These are phyloP conservation scores for Leishmania tarentolae DNA, from an alignment of 208 protist species.

Conservation along the genomic window DNA sequence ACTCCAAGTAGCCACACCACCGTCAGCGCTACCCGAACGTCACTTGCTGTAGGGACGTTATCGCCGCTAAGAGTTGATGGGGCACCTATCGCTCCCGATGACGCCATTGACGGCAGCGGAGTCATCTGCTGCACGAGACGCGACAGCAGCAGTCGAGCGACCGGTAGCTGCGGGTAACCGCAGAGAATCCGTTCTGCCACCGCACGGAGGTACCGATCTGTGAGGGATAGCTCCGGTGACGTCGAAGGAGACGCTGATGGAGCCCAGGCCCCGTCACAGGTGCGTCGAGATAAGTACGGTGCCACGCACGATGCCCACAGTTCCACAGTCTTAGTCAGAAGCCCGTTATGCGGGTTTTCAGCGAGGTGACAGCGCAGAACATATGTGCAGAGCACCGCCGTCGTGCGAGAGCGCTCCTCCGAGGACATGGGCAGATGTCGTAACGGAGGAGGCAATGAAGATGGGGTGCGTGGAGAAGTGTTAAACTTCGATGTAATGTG, in stretches of 20 bases:
- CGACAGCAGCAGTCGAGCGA: conserved; percentile 31
- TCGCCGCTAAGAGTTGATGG: background rate
- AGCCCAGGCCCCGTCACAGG: background rate
- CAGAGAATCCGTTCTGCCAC: conserved; percentile 21
- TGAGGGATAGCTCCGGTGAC: conserved; percentile 9
- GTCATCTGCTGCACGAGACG: conserved; percentile 16
- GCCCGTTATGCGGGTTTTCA: conserved; percentile 10
- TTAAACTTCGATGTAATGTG: background rate
- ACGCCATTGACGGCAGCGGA: background rate
- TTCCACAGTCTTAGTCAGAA: conserved; percentile 29
- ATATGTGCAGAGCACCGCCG: conserved; percentile 33
- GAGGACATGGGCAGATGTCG: background rate
- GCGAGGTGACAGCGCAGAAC: conserved; percentile 24
- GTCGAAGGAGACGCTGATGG: background rate
- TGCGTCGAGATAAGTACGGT: conserved; percentile 20
- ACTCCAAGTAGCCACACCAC: conserved; percentile 9
- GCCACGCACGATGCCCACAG: conserved; percentile 26
- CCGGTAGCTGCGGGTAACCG: conserved; percentile 28
- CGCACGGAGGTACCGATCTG: conserved; percentile 26
- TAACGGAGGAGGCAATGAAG: background rate
- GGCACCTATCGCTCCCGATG: background rate
- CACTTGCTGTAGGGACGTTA: too few species aligned
- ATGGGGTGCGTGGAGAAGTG: background rate
- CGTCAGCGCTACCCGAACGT: background rate
- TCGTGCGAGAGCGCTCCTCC: conserved; percentile 16